A percentile compares a stretch with the other conserved stretches of the same genome.
These are phyloP conservation scores for Wallacemonas sp. DNA, from an alignment of 208 protist genomes.

Conservation along the genomic window DNA sequence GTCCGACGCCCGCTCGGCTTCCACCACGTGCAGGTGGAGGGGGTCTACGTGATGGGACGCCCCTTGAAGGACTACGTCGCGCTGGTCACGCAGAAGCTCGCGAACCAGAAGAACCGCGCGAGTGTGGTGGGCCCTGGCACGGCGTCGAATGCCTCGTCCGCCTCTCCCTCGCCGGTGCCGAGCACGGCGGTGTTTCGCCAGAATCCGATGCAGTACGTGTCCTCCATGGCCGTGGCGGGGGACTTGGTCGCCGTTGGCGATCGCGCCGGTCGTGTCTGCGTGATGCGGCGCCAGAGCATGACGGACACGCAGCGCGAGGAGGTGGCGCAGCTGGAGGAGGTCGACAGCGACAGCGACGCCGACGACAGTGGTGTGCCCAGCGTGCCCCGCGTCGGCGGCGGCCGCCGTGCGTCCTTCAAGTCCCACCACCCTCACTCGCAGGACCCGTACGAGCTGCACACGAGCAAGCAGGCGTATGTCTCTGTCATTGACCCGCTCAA, in stretches of 20 bases:
- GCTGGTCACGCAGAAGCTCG: background rate
- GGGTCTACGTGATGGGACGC: constrained; percentile 43
- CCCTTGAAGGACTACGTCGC: constrained; percentile 44
- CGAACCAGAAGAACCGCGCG: background rate
- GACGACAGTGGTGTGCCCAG: background rate
- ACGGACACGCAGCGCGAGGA: constrained; percentile 21
- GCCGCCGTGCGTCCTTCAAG: constrained; percentile 2
- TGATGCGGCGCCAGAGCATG: constrained; percentile 64
- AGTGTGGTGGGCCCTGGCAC: background rate
- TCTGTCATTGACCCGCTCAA: constrained; percentile 87
- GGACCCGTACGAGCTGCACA: constrained; percentile 66
- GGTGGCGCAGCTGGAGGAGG: constrained; percentile 27
- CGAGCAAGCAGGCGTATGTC: constrained; percentile 72
- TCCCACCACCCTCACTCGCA: constrained; percentile 24
- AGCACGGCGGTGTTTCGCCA: constrained; percentile 34
- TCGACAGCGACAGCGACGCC: constrained; percentile 17
- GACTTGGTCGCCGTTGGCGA: constrained; percentile 83
- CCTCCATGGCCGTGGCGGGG: constrained; percentile 60
- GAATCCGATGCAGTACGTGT: constrained; percentile 64
- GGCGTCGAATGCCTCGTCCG: background rate
- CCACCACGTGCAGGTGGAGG: constrained; percentile 30
- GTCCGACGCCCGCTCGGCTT: background rate
- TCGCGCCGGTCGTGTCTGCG: constrained; percentile 64
- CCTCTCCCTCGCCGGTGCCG: constrained; percentile 5
- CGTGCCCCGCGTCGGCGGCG: background rate